Evolutionary conservation across 1,284 basidiomycete species (phyloP).

Genomic region (Taiwanofungus camphoratus): DNA sequence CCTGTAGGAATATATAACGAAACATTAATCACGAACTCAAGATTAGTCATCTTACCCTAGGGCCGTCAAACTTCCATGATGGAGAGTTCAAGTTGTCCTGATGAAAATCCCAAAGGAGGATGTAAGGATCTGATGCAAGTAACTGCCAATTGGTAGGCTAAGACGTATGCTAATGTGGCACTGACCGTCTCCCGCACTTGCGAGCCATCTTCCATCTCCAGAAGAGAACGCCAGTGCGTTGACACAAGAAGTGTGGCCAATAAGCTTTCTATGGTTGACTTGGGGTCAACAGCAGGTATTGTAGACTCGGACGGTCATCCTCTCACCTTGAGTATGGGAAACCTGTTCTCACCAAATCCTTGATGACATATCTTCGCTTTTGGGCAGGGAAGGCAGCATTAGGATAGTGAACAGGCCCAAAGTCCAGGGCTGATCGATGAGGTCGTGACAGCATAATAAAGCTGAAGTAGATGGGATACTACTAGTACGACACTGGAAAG

Average conservation of each 20-base stretch:
- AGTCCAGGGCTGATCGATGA: too few species aligned
- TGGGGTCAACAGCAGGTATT: not conserved
- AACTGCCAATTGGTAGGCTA: not conserved
- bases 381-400: not conserved
- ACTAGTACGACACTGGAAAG: too few species aligned
- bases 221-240: slow-evolving; percentile 64
- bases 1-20: slow-evolving; percentile 30
- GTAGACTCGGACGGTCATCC: not conserved
- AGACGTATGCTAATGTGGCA: not conserved
- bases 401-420: not conserved
- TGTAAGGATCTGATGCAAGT: slow-evolving; percentile 42
- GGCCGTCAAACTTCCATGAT: slow-evolving; percentile 43
- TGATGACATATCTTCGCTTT: not conserved
- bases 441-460: too few species aligned
- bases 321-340: slow-evolving; percentile 12
- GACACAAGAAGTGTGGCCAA: slow-evolving; percentile 63
- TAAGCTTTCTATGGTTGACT: slow-evolving; percentile 42
- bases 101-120: slow-evolving; percentile 68
- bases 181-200: slow-evolving; percentile 72
- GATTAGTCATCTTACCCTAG: slow-evolving; percentile 32
- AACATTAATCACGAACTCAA: not conserved
- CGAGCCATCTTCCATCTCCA: slow-evolving; percentile 59
- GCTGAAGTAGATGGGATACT: too few species aligned
- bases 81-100: slow-evolving; percentile 50
- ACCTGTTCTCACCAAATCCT: slow-evolving; percentile 1